Base-by-base conservation (phyloP, 2,329 filamentous ascomycete species). In the Hypoxylon sp. region DNA sequence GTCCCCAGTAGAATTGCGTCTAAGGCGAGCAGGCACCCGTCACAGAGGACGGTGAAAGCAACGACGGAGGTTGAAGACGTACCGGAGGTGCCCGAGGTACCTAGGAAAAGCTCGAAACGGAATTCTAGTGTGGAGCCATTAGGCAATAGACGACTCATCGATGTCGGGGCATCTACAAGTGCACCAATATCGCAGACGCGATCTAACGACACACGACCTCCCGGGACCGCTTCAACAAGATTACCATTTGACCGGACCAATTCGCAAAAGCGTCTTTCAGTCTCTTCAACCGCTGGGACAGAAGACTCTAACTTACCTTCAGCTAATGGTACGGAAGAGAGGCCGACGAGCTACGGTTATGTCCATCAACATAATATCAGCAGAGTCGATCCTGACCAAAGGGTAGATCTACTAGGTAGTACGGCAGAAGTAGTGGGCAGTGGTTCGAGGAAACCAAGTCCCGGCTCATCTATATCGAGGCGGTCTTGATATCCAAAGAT, bases 41-140 rank as follows among this genome's bases (percentile, higher is more conserved):
- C 79, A 57, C 75, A 80, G 69, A 82, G 81, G 55, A 79, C 78
- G 14, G 78, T 69, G 67, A 80, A 70, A 58, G 77, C 70, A 44
- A 55, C 74, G 65, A 71, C 74, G 56, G 64, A 58, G 67, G 64
- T 67, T 57, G 69, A 75, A 47, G 71, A 74, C n/a, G 62, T 75
- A 68, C 89, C 89, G 0, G 82, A 85, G 4, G 63, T 76, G 70
- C 89, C 89, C 0, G 83, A 86, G 6, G 86, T 94, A 33, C 92
- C 92, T 2, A 86, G 92, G 31, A 93, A 91, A 80, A 94, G 91
- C 76, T 94, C 92, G 0, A 90, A 89, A 76, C 86, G 91, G 65
- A 80, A 85, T 65, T 88, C 87, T 1, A 81, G 78, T 44, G 76
- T 73, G 31, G 78, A 77, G 24, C 76, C 77, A n/a, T 74, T 80